These are phyloP conservation scores for Mycena olivaceomarginata DNA, from an alignment of 768 basidiomycete species.

Conservation along the genomic window DNA sequence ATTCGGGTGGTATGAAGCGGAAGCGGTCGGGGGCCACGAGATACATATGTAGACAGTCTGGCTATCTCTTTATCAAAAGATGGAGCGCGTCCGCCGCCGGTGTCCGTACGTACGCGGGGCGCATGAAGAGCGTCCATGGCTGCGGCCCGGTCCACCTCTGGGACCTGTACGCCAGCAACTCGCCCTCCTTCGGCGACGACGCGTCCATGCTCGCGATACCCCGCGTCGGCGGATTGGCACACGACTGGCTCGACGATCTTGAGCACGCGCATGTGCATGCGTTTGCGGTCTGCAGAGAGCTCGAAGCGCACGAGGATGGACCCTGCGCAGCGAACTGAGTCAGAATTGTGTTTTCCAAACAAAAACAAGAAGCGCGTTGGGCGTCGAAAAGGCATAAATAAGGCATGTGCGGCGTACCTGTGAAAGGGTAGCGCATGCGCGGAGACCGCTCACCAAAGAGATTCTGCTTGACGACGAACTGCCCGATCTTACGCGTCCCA, in stretches of 20 bases:
- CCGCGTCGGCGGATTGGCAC: neutral
- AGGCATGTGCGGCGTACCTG: neutral
- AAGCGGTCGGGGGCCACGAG: neutral
- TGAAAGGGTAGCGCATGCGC: constrained; percentile 17
- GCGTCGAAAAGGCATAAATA: neutral
- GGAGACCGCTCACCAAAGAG: constrained; percentile 7
- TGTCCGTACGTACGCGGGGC: too few species aligned
- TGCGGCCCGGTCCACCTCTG: neutral
- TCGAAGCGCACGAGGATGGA: constrained; percentile 29
- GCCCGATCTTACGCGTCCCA: neutral
- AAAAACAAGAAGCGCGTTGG: too few species aligned
- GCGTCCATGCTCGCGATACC: neutral
- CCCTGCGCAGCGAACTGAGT: too few species aligned
- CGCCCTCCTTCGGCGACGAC: constrained; percentile 24
- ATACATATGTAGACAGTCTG: neutral
- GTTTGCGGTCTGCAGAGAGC: neutral
- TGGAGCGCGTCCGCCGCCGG: neutral
- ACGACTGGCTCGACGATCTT: constrained; percentile 1
- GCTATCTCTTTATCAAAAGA: constrained; percentile 5
- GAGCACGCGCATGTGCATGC: constrained; percentile 23
- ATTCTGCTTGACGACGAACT: neutral
- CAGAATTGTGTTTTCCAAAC: too few species aligned
- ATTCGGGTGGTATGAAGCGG: too few species aligned
- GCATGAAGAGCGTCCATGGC: neutral
- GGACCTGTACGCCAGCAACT: neutral